A percentile compares a stretch with the other conserved stretches of the same genome.
Conservation (phyloP, 1,139 yeast species). For the Yamadazyma triangularis region DNA sequence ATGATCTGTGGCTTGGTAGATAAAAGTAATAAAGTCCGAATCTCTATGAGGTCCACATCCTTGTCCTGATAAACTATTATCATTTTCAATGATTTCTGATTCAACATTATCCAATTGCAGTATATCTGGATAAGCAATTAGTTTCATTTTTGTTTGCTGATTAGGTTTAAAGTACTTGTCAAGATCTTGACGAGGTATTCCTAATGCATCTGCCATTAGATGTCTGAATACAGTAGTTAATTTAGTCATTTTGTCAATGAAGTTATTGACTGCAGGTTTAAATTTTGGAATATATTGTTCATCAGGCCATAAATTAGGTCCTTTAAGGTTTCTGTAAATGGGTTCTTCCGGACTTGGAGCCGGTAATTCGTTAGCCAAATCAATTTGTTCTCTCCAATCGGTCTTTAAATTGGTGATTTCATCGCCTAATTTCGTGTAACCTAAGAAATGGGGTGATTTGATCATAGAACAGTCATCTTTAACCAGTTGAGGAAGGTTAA, state of each 20-base stretch:
- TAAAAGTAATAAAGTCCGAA: conserved; percentile 59
- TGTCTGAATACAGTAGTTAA: conserved; percentile 40
- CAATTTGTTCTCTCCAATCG: conserved; percentile 69
- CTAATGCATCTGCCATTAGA: conserved; percentile 54
- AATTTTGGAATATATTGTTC: conserved; percentile 46
- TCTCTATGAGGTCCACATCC: conserved; percentile 75
- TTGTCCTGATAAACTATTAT: conserved; percentile 45
- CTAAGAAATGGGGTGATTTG: conserved; percentile 61
- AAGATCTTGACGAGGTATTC: conserved; percentile 40
- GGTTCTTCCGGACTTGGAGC: conserved; percentile 45
- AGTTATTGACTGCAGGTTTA: conserved; percentile 38
- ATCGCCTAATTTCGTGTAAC: conserved; percentile 62
- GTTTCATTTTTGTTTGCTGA: conserved; percentile 53
- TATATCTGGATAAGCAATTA: conserved; percentile 48
- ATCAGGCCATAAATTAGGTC: conserved; percentile 64
- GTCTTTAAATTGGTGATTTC: conserved; percentile 58
- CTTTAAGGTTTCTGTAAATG: conserved; percentile 54
- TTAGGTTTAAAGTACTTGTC: conserved; percentile 46
- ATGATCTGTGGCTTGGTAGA: conserved; percentile 53
- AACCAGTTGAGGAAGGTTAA: conserved; percentile 48
- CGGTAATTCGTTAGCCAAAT: conserved; percentile 58
- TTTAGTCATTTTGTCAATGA: conserved; percentile 44
- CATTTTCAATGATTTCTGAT: conserved; percentile 27
- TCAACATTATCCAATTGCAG: conserved; percentile 20
- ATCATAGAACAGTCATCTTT: conserved; percentile 56